phyloP scores from a whole-genome alignment of 495 filamentous ascomycete species.

The Tuber borchii region DNA sequence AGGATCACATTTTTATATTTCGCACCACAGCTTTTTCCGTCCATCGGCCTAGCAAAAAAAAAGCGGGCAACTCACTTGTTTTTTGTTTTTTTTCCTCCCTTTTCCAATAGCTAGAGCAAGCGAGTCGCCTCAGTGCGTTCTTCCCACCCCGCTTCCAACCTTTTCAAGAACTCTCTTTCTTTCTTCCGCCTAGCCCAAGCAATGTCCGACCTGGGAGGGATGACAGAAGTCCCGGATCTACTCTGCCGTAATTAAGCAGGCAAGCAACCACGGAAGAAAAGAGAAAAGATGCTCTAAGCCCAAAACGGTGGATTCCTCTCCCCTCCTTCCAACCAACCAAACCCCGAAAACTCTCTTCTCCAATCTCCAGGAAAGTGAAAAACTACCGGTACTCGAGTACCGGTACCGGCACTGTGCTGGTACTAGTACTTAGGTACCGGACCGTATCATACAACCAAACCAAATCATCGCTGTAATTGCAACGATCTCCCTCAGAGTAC shows the following conservation, averaged over 20 bases:
- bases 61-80: not conserved
- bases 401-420: not conserved
- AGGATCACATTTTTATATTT: constrained; percentile 1
- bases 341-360: not conserved
- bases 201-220: not conserved
- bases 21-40: not conserved
- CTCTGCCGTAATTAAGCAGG: too few species aligned
- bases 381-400: not conserved
- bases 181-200: not conserved
- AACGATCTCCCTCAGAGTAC: not conserved
- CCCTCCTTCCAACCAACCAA: not conserved
- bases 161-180: not conserved
- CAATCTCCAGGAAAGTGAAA: not conserved
- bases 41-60: not conserved
- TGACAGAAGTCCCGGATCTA: not conserved
- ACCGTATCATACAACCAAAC: not conserved
- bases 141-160: not conserved
- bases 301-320: not conserved
- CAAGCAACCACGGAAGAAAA: not conserved
- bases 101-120: not conserved
- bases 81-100: not conserved
- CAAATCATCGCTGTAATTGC: not conserved
- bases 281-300: not conserved
- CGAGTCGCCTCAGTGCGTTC: not conserved
- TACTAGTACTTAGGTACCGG: not conserved